A percentile compares a stretch with the other conserved stretches of the same genome.
Evolutionary conservation across 1,139 yeast genomes (phyloP).

Genomic region (Lodderomyces pseudojiufengensis): DNA sequence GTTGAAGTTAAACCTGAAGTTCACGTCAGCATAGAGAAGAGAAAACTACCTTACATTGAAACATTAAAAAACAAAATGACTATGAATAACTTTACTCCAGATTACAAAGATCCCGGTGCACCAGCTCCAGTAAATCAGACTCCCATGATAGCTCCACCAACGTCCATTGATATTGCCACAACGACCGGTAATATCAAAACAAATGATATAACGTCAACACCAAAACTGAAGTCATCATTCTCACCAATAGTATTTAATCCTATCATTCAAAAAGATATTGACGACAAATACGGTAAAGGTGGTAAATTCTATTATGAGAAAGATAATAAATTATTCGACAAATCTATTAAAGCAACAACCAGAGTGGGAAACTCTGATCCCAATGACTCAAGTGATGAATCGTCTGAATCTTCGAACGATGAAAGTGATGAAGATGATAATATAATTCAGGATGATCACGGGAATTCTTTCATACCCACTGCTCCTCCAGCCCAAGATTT

Average conservation of each 20-base stretch:
- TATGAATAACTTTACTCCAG: conserved; percentile 39
- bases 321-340: not conserved
- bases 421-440: conserved; percentile 26
- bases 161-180: conserved; percentile 14
- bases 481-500: conserved; percentile 22
- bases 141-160: conserved; percentile 40
- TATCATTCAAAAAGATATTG: conserved; percentile 67
- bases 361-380: not conserved
- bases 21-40: not conserved
- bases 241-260: conserved; percentile 83
- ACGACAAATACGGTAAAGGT: conserved; percentile 79
- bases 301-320: conserved; percentile 61
- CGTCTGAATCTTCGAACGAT: conserved; percentile 20
- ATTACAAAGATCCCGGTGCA: conserved; percentile 80
- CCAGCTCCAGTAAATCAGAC: conserved; percentile 65
- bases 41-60: conserved; percentile 30
- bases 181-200: conserved; percentile 1
- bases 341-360: conserved; percentile 14
- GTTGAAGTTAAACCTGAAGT: not conserved
- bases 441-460: conserved; percentile 26
- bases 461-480: conserved; percentile 14
- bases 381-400: conserved; percentile 1
- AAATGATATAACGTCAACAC: conserved; percentile 1
- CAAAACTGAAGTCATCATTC: conserved; percentile 49
- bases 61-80: conserved; percentile 61